A percentile compares a stretch with the other conserved stretches of the same genome.
These are phyloP conservation scores for Zalaria sp. DNA, from an alignment of 2,329 filamentous ascomycete species.

Conservation along the genomic window DNA sequence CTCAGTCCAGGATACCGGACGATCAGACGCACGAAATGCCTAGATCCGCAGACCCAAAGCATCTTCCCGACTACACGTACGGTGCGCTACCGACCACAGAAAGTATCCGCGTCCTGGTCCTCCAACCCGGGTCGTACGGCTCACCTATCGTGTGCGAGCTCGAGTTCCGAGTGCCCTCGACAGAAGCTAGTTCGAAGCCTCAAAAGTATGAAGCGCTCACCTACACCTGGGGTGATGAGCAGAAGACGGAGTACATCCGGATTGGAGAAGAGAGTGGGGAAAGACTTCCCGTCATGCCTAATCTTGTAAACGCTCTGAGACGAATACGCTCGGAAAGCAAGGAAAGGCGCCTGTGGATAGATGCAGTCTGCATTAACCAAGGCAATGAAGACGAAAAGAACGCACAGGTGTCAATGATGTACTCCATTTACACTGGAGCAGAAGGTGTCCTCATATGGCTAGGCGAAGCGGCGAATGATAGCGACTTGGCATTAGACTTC, in stretches of 20 bases:
- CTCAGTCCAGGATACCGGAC: no score
- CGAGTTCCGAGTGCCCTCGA: no score
- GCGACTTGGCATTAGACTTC: slow-evolving; percentile 2
- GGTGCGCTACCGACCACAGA: no score
- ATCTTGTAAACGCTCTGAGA: slow-evolving; percentile 1
- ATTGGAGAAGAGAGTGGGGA: no score
- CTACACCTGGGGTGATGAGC: slow-evolving; percentile 1
- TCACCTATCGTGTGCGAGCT: no score
- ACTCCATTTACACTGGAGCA: slow-evolving; percentile 4
- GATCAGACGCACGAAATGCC: no score
- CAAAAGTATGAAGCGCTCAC: slow-evolving; percentile 6
- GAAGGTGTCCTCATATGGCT: slow-evolving; percentile 3
- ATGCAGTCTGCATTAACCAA: slow-evolving; percentile 6
- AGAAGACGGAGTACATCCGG: not conserved
- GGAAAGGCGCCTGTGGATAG: slow-evolving; percentile 2
- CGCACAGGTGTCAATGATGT: slow-evolving; percentile 5
- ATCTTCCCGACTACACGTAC: no score
- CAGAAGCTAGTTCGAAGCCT: no score
- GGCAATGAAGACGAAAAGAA: slow-evolving; percentile 4
- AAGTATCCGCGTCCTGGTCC: no score
- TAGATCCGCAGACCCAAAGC: no score
- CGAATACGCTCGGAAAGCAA: not conserved
- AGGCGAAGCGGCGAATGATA: slow-evolving; percentile 1
- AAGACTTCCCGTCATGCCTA: not conserved
- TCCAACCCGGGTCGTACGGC: no score